Evolutionary conservation across 2,329 filamentous ascomycete genomes (phyloP), one percentile per base, ranked within the genome.

Genomic region (Fusarium brevicatenulatum): DNA sequence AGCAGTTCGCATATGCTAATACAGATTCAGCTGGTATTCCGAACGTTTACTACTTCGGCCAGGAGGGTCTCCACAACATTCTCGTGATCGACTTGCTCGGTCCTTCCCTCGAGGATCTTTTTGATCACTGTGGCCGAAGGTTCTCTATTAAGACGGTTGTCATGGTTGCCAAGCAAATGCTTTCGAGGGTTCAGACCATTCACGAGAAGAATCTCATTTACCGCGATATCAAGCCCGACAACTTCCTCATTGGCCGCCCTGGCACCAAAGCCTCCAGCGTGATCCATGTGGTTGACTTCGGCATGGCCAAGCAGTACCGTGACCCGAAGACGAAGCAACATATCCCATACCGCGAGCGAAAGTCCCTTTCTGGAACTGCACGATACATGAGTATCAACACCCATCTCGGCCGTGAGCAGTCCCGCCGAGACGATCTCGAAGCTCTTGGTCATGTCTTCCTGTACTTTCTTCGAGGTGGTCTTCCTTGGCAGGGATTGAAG

Each of bases 341-440:
- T 84, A 98, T 98, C 76, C 95, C 96, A 18, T 98, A 98, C 83
- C 91, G 96, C 79, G 96, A 98, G 86, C 91, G 96, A 78, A 99
- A 99, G 85, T 97, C 95, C 9, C 87, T 99, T 68, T 98, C 95
- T 8, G 96, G 96, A 71, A 99, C 96, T 65, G 96, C 96, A 71
- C 91, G 96, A 81, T 99, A 99, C 85, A 98, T 98, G 96, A 97
- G 94, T 85, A 98, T 99, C 90, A 99, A 99, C 85, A 99, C 96
- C 63, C 96, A 99, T 87, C 85, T 98, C 75, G 96, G 96, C 60
- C 91, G 96, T 68, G 96, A 99, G 82, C 96, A 99, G 83, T 98
- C 95, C 65, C 91, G 96, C 81, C 89, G 96, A 83, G 96, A 99
- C 82, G 96, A 99, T 82, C 87, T 99, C 67, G 96, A 99, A 84